Evolutionary conservation across 257 asterid genomes (phyloP), one percentile per base, ranked within the genome.

Genomic region (Scutellaria minor): DNA sequence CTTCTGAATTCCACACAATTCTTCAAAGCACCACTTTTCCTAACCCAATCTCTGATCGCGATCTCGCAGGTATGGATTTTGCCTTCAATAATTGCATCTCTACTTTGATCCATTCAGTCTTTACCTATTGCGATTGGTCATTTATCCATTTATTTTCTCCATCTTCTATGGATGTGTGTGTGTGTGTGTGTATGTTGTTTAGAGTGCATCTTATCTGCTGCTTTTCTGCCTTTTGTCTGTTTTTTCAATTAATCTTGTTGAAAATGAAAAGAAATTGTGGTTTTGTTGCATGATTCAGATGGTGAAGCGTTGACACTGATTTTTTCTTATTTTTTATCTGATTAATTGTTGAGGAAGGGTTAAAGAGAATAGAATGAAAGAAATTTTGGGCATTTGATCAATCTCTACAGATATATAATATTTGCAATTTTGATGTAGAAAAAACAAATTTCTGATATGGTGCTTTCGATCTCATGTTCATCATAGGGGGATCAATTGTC

Each of bases 361-460:
- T 67, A 37, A 37, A 39, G 40, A 39, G 9, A 47, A 10, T 18
- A 14, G n/a, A 31, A 20, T 2, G 48, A 44, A 8, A 44, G 40
- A 10, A 54, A 9, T 48, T 44, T 73, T 12, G 3, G 47, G 64
- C 24, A 69, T 62, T 22, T 62, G 76, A 14, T 62, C 15, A 39
- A 52, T 66, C 44, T 60, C 1, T 18, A 31, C 37, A 31, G 4
- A 56, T 8, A 18, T 61, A 22, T 40, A 37, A 12, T 18, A 4
- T 27, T 12, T 24, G 47, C 24, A 5, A 1, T 40, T 50, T 20
- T 46, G 41, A 59, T 68, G 22, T 48, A 56, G 67, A 22, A 60
- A 69, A 62, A 24, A 9, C 41, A 9, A 27, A 48, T 11, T 47
- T 31, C 58, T 27, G 37, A 44, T 18, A 3, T 42, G 11, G 58